Percentiles rank a stretch among this genome's conserved stretches.
phyloP scores from a whole-genome alignment of 441 rosid species.

The Sinapis alba region DNA sequence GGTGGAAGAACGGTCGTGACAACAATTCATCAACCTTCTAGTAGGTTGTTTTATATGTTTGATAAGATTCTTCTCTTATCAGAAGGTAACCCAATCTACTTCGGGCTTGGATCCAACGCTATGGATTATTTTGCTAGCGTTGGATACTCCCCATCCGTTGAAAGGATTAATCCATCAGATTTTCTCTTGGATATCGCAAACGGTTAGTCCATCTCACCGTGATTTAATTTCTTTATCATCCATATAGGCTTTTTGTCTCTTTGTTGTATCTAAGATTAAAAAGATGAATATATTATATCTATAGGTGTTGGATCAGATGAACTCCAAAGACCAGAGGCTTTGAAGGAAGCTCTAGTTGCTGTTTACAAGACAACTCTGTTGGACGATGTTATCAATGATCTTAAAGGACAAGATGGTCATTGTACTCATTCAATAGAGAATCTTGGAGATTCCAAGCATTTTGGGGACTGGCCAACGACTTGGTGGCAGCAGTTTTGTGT shows the following conservation, averaged over 20 bases:
- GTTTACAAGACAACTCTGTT: conserved; percentile 46
- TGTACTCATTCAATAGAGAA: conserved; percentile 20
- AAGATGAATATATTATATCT: conserved; percentile 1
- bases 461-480: conserved; percentile 64
- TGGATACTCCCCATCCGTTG: conserved; percentile 56
- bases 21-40: conserved; percentile 92
- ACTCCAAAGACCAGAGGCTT: conserved; percentile 31
- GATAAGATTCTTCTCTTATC: conserved; percentile 77
- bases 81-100: conserved; percentile 74
- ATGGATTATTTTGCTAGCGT: conserved; percentile 73
- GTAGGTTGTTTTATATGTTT: conserved; percentile 78
- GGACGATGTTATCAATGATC: conserved; percentile 40
- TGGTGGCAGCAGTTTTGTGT: conserved; percentile 88
- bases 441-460: conserved; percentile 36
- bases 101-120: conserved; percentile 57
- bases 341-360: conserved; percentile 24
- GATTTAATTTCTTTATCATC: neutral
- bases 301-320: conserved; percentile 49
- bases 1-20: conserved; percentile 78
- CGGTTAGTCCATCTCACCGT: conserved; percentile 50
- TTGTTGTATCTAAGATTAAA: conserved; percentile 3
- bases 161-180: conserved; percentile 75
- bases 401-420: conserved; percentile 27
- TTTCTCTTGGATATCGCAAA: conserved; percentile 90
- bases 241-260: neutral